Conservation (phyloP, 192 early-diverging fungal genomes). For the Coemansia sp. region DNA sequence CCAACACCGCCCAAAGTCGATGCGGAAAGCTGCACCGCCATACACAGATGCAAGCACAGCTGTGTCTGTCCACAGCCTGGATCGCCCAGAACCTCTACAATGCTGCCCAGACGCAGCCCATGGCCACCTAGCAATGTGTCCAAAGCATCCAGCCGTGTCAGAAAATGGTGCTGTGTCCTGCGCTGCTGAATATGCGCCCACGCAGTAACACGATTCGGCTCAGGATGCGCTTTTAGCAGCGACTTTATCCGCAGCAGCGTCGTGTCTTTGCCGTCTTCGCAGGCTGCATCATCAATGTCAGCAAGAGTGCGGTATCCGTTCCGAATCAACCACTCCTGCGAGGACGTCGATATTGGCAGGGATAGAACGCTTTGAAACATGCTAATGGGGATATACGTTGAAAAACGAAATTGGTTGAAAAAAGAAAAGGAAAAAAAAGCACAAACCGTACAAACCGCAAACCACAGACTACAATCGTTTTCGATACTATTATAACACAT, state of each 20-base stretch:
- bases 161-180: constrained; percentile 14
- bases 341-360: constrained; percentile 12
- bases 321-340: constrained; percentile 15
- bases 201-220: not conserved
- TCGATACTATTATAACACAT: no score
- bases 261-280: constrained; percentile 5
- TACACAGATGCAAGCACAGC: constrained; percentile 30
- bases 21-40: constrained; percentile 18
- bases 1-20: not conserved
- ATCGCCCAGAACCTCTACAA: constrained; percentile 21
- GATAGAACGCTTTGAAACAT: constrained; percentile 32
- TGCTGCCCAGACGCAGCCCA: constrained; percentile 18
- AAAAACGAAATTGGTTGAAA: not conserved
- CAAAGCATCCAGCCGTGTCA: constrained; percentile 15
- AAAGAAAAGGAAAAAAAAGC: not conserved
- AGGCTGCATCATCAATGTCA: constrained; percentile 20
- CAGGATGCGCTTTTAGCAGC: constrained; percentile 7
- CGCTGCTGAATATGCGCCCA: constrained; percentile 12
- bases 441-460: no score
- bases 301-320: constrained; percentile 25
- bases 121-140: constrained; percentile 23
- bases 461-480: no score
- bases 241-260: constrained; percentile 14
- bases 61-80: constrained; percentile 19
- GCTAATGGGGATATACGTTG: not conserved